These are phyloP conservation scores for Cichorium intybus DNA, from an alignment of 140 eudicot genomes.

Conservation along the genomic window DNA sequence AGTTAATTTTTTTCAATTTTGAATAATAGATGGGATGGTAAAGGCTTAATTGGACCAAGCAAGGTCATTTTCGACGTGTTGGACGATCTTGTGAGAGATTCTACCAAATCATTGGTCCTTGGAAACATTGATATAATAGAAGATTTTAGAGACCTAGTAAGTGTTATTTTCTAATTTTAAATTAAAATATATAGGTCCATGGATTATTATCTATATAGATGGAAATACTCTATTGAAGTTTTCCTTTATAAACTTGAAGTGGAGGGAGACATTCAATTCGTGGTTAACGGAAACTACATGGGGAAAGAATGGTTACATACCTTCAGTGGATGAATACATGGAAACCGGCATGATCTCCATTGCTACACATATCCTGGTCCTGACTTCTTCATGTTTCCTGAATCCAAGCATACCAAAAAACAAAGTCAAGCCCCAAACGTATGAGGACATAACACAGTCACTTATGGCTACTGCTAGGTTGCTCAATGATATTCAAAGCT, in stretches of 20 bases:
- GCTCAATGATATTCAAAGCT: constrained; percentile 65
- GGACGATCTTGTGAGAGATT: constrained; percentile 47
- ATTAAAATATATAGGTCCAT: background rate
- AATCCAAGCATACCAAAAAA: constrained; percentile 25
- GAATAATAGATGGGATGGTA: constrained; percentile 58
- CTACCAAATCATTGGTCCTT: constrained; percentile 24
- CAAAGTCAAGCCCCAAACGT: constrained; percentile 31
- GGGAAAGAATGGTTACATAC: constrained; percentile 53
- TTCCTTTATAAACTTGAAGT: constrained; percentile 23
- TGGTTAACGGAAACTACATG: constrained; percentile 69
- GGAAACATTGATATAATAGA: constrained; percentile 26
- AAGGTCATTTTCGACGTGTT: constrained; percentile 51
- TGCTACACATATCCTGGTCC: constrained; percentile 53
- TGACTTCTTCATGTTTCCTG: constrained; percentile 47
- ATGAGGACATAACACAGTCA: constrained; percentile 45
- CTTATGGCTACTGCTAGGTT: constrained; percentile 58
- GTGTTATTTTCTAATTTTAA: constrained; percentile 4
- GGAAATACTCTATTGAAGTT: background rate
- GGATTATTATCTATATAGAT: background rate
- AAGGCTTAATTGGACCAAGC: constrained; percentile 50
- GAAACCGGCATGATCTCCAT: constrained; percentile 58
- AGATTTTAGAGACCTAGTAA: constrained; percentile 44
- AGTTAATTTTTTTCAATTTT: background rate
- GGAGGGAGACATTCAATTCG: constrained; percentile 51
- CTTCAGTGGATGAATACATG: constrained; percentile 56